These are phyloP conservation scores for Penicillium pancosmium DNA, from an alignment of 495 filamentous ascomycete genomes.

Conservation along the genomic window DNA sequence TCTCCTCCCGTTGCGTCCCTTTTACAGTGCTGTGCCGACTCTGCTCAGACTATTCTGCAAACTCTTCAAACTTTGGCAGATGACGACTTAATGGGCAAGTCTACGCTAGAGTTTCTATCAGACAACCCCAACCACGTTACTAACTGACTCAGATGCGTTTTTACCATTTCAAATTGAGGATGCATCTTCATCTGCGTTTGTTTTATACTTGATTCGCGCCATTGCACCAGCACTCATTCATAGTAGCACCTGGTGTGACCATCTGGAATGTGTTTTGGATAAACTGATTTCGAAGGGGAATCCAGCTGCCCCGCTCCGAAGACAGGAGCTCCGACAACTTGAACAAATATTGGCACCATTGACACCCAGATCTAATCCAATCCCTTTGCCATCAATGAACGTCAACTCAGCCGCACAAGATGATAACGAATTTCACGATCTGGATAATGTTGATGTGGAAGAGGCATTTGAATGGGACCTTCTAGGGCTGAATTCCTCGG, in stretches of 20 bases:
- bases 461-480: conserved; percentile 37
- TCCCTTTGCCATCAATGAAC: neutral
- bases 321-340: conserved; percentile 29
- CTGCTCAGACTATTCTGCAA: conserved; percentile 36
- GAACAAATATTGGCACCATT: conserved; percentile 33
- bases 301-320: conserved; percentile 29
- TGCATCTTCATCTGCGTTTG: conserved; percentile 36
- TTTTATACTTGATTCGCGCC: conserved; percentile 32
- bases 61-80: conserved; percentile 35
- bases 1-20: conserved; percentile 31
- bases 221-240: conserved; percentile 29
- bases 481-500: conserved; percentile 27
- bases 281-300: conserved; percentile 32
- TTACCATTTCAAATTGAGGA: conserved; percentile 39
- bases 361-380: conserved; percentile 20
- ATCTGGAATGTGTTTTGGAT: conserved; percentile 28
- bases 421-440: conserved; percentile 17
- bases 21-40: conserved; percentile 35
- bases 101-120: neutral
- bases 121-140: neutral
- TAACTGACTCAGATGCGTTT: conserved; percentile 27
- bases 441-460: conserved; percentile 25
- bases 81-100: conserved; percentile 33
- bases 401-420: conserved; percentile 9
- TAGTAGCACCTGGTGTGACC: conserved; percentile 30